Evolutionary conservation across 208 protist species (phyloP), one percentile per base, ranked within the genome.

Genomic region (Herpetomonas tarakana): DNA sequence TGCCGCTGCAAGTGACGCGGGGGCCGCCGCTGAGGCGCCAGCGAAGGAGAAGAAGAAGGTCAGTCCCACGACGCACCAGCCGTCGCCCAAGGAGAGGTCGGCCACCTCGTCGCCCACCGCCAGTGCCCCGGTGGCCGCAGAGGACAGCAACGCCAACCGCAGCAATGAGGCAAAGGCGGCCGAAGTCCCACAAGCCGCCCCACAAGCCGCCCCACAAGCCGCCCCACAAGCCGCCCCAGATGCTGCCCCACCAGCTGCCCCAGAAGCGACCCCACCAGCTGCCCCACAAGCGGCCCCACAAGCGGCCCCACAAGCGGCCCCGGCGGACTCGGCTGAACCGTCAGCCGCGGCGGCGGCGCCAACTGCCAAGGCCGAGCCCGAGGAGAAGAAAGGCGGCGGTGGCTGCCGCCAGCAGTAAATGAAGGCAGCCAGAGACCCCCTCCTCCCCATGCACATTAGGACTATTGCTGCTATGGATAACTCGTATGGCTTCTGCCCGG

Each of bases 381-480:
- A 60, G n/a, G 47, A 61, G 44, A 65, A 75, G 51, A 69, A 69
- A 28, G 31, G 52, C 27, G 56, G 57, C 30, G 56, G 59, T 46
- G 35, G 29, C 38, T 68, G 62, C 62, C 52, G 54, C 22, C 68
- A 64, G 62, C 62, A 75, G 68, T 75, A 61, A 57, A 45, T 18
- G 38, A 45, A 45, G 38, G 38, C n/a, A n/a, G n/a, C n/a, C n/a
- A n/a, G n/a, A n/a, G n/a, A n/a, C n/a, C n/a, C n/a, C n/a, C n/a
- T n/a, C n/a, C n/a, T n/a, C n/a, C n/a, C n/a, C n/a, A n/a, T n/a
- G n/a, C n/a, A n/a, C n/a, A n/a, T n/a, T n/a, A n/a, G n/a, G n/a
- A n/a, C n/a, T n/a, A n/a, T n/a, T n/a, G n/a, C n/a, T n/a, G n/a
- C n/a, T n/a, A n/a, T n/a, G n/a, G n/a, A n/a, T n/a, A n/a, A n/a